These are phyloP conservation scores for Ascochyta pisi DNA, from an alignment of 2,329 filamentous ascomycete species.

Conservation along the genomic window DNA sequence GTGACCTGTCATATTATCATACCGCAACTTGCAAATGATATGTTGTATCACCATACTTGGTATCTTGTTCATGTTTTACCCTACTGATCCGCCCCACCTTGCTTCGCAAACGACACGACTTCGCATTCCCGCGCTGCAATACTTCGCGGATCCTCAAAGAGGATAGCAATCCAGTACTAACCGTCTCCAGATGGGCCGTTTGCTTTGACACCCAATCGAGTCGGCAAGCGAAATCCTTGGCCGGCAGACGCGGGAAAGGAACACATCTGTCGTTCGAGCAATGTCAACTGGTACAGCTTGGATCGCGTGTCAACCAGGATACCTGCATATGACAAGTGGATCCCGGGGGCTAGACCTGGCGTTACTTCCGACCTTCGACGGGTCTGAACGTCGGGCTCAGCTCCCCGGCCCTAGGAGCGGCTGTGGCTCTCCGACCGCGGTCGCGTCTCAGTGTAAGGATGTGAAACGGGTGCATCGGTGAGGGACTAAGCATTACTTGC, in stretches of 20 bases:
- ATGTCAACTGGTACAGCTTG: constrained; percentile 30
- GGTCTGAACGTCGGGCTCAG: constrained; percentile 35
- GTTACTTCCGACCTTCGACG: constrained; percentile 34
- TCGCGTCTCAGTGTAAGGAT: constrained; percentile 28
- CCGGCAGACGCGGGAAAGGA: constrained; percentile 39
- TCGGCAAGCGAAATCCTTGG: constrained; percentile 18
- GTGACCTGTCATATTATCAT: constrained; percentile 8
- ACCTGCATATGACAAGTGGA: constrained; percentile 29
- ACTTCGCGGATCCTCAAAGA: background rate
- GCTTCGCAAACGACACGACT: constrained; percentile 15
- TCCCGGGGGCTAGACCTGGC: constrained; percentile 34
- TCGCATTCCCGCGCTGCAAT: constrained; percentile 9
- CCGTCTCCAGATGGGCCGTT: background rate
- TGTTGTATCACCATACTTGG: constrained; percentile 11
- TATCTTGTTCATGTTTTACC: constrained; percentile 15
- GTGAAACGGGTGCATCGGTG: constrained; percentile 40
- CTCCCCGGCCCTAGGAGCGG: constrained; percentile 36
- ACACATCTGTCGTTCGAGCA: constrained; percentile 25
- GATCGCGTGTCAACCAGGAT: constrained; percentile 42
- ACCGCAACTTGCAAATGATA: constrained; percentile 20
- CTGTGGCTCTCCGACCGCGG: constrained; percentile 32
- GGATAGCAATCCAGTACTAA: constrained; percentile 5
- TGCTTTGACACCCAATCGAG: constrained; percentile 14
- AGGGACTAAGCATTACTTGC: constrained; percentile 36
- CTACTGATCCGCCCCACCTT: constrained; percentile 32